These are phyloP conservation scores for Biscutella laevigata DNA, from an alignment of 441 rosid genomes.

Conservation along the genomic window DNA sequence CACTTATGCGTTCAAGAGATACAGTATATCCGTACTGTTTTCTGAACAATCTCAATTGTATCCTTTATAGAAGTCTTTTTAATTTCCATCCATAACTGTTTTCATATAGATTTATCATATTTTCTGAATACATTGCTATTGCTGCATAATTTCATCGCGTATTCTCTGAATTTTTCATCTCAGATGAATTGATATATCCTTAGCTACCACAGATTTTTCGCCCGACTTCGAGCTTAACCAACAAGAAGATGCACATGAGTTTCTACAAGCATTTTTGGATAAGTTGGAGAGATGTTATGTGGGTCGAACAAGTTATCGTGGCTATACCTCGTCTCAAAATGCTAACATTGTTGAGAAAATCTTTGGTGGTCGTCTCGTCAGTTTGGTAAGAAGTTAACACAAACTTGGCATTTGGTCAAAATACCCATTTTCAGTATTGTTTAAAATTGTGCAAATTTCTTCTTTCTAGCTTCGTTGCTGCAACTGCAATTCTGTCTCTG, in stretches of 20 bases:
- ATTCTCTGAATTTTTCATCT: neutral
- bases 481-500: constrained; percentile 48
- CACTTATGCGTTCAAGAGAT: constrained; percentile 36
- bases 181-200: constrained; percentile 15
- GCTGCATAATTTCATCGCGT: neutral
- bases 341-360: constrained; percentile 42
- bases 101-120: neutral
- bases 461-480: constrained; percentile 57
- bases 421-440: neutral
- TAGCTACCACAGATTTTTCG: constrained; percentile 49
- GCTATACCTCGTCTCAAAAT: constrained; percentile 22
- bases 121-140: neutral
- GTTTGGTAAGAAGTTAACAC: constrained; percentile 38
- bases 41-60: constrained; percentile 54
- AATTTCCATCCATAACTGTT: neutral
- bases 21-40: constrained; percentile 39
- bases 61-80: constrained; percentile 28
- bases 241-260: constrained; percentile 90
- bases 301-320: constrained; percentile 22
- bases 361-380: constrained; percentile 66
- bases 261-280: constrained; percentile 59
- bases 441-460: too few species aligned
- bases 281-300: constrained; percentile 54
- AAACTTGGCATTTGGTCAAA: neutral
- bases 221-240: constrained; percentile 43